A percentile compares a stretch with the other conserved stretches of the same genome.
These are phyloP conservation scores for Metschnikowia drakensbergensis DNA, from an alignment of 805 yeast genomes.

Conservation along the genomic window DNA sequence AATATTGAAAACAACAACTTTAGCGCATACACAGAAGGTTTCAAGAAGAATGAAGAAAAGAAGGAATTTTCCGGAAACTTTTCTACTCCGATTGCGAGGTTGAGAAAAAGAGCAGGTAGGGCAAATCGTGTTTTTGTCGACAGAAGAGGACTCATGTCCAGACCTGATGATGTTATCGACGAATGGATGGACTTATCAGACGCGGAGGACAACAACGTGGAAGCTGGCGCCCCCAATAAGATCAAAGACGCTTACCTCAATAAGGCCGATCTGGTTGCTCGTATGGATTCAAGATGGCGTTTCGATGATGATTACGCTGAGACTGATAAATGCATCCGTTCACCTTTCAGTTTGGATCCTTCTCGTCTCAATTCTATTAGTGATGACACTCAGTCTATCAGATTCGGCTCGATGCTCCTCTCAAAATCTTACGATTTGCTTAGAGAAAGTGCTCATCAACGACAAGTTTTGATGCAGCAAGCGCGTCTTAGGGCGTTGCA, in stretches of 20 bases:
- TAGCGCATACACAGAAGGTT: conserved; percentile 39
- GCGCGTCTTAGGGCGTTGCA: conserved; percentile 42
- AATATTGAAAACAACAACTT: conserved; percentile 39
- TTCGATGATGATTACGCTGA: conserved; percentile 57
- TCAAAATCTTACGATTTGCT: conserved; percentile 80
- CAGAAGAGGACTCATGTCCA: conserved; percentile 52
- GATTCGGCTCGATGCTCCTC: conserved; percentile 88
- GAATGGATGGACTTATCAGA: conserved; percentile 42
- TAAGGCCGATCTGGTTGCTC: conserved; percentile 39
- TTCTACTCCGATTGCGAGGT: conserved; percentile 52
- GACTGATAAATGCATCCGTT: conserved; percentile 30
- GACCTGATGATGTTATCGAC: conserved; percentile 33
- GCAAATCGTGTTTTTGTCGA: conserved; percentile 69
- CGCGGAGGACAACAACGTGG: conserved; percentile 20
- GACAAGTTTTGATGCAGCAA: conserved; percentile 50
- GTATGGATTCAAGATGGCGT: conserved; percentile 62
- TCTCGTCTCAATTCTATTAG: conserved; percentile 77
- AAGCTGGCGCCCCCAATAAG: conserved; percentile 4
- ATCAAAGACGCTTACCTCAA: conserved; percentile 45
- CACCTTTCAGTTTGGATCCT: conserved; percentile 71
- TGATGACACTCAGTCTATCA: conserved; percentile 79
- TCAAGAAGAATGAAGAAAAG: conserved; percentile 20
- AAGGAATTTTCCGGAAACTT: conserved; percentile 24
- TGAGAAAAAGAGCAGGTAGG: conserved; percentile 76
- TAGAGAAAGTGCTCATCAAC: conserved; percentile 68